Base-by-base conservation (phyloP, 2,329 filamentous ascomycete genomes). In the Talaromyces verruculosus region DNA sequence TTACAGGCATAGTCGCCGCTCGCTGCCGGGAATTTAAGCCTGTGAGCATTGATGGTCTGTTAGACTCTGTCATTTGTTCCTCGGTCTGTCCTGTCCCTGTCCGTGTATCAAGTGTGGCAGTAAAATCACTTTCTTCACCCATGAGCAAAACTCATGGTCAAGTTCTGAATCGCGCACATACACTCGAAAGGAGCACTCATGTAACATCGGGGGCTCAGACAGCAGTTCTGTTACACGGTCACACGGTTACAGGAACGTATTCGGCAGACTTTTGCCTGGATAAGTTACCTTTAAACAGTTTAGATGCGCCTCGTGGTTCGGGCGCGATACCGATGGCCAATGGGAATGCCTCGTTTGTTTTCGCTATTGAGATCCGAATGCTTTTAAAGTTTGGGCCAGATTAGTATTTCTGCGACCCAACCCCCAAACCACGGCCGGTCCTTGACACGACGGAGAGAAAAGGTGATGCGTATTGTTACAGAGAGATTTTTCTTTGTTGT, bases 1-100 rank as follows among this genome's bases (percentile, higher is more conserved):
- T 53, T 63, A 41, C 22, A 33, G 61, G 47, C 22, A 53, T 63
- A 55, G 61, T 63, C 47, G 43, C 61, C 61, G 61, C 45, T 39
- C 28, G 35, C 37, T 60, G 57, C 57, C 57, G 57, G 35, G 37
- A 22, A 63, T 43, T 15, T 43, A 41, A 37, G 17, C 3, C 17
- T 35, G 28, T 55, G n/a, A 30, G 25, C 13, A 17, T 22, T 41
- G 43, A 33, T 39, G 2, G 28, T 35, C 35, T 33, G 51, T 30
- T 7, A 30, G 33, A 8, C 33, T 35, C 22, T 22, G 33, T 35
- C n/a, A 19, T 11, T 57, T 35, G 17, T 11, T 15, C 28, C 28
- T 53, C 15, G 28, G 49, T 53, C 49, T 28, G 33, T 25, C 55
- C 22, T 58, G 55, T 39, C 30, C 53, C 22, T 58, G 55, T 39